Base-by-base conservation (phyloP, 495 filamentous ascomycete species). In the Xylaria castorea region DNA sequence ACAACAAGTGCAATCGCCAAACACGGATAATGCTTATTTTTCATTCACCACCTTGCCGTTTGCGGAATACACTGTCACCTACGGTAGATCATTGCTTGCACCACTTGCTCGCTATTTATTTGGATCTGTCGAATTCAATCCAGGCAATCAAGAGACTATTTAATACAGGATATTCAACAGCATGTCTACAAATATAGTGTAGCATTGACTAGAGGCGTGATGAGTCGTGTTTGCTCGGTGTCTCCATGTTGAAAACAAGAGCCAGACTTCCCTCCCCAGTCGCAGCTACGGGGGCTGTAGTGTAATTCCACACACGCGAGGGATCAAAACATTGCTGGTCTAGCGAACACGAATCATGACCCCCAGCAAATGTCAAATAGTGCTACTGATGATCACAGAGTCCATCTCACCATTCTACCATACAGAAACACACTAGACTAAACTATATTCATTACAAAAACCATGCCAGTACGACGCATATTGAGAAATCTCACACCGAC, bases 281-380 rank as follows among this genome's bases (percentile, higher is more conserved):
- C 36, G 50, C 50, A 68, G 66, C 66, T 40, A 34, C 36, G 32
- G 44, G 27, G 18, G 18, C 30, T 14, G 50, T 40, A 34, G 57
- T 14, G 50, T 40, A 34, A 68, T 55, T 27, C 48, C 53, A 38
- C 38, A 57, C 22, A 44, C 50, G 50, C 27, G 53, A 57, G 57
- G 58, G 46, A 71, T 71, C 46, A 27, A 64, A 40, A 36, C 34
- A 48, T 44, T 42, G 22, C 40, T 46, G 30, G 20, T 34, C 22
- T 44, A 64, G 58, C 68, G 36, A 66, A 46, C 51, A 71, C 70
- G 70, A 71, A 71, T 71, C 70, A 71, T 71, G 70, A 30, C 61
- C 69, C 70, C 27, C 9, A 71, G 46, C 50, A 42, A 42, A 57
- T 51, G 25, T 61, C 46, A 57, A 53, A 65, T 66, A 58, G 61